Conservation (phyloP, 768 basidiomycete genomes). For the Auricularia cornea region DNA sequence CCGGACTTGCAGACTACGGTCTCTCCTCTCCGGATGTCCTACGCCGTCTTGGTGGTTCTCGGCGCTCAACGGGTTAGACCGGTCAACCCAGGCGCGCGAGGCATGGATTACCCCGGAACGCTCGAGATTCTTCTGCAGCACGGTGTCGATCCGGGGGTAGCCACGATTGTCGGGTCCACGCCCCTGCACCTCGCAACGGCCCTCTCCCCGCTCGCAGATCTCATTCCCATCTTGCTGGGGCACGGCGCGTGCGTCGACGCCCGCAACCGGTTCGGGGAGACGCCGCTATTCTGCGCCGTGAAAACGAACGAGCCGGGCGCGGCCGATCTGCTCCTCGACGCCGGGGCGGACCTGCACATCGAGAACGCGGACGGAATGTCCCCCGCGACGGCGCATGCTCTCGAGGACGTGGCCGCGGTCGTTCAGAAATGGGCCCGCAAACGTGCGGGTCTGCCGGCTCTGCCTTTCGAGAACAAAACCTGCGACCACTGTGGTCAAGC, state of each 20-base stretch:
- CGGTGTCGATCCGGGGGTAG: slow-evolving; percentile 32
- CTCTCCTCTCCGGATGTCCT: too few species aligned
- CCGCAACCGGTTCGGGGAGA: slow-evolving; percentile 40
- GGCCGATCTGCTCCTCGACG: slow-evolving; percentile 42
- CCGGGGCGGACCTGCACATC: slow-evolving; percentile 37
- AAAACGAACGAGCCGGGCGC: slow-evolving; percentile 14
- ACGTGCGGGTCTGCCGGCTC: too few species aligned
- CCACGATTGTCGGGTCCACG: slow-evolving; percentile 41
- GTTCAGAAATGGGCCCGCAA: too few species aligned
- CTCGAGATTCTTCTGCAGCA: slow-evolving; percentile 25
- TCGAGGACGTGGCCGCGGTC: too few species aligned
- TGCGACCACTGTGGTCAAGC: too few species aligned
- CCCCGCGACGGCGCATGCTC: too few species aligned
- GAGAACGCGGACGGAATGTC: slow-evolving; percentile 32
- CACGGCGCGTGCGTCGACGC: slow-evolving; percentile 41
- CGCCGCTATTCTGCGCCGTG: slow-evolving; percentile 6
- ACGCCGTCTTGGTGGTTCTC: too few species aligned
- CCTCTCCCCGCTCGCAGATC: slow-evolving; percentile 17
- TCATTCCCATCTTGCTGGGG: slow-evolving; percentile 34
- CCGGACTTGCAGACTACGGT: too few species aligned
- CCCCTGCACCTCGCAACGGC: slow-evolving; percentile 41
- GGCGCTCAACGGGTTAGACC: too few species aligned
- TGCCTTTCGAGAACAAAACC: too few species aligned
- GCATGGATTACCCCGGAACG: too few species aligned
- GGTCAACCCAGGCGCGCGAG: too few species aligned